phyloP scores from a whole-genome alignment of 2,329 filamentous ascomycete genomes.

The Exophiala oligosperma region DNA sequence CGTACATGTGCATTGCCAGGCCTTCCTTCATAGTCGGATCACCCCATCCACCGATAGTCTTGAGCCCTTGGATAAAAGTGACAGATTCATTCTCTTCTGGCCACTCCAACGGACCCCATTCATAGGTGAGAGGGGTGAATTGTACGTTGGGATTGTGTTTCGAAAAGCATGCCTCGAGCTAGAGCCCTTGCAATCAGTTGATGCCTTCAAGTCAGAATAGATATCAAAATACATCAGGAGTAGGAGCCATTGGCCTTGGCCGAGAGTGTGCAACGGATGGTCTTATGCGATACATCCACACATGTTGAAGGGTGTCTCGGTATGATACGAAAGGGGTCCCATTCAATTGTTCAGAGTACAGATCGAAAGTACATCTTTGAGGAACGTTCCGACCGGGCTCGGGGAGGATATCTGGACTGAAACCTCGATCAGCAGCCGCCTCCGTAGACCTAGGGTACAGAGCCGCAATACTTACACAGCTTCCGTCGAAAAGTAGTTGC shows the following conservation, averaged over 20 bases:
- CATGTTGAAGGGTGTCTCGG: conserved; percentile 57
- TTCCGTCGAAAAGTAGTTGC: conserved; percentile 38
- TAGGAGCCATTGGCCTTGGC: too few species aligned
- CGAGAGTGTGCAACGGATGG: conserved; percentile 53
- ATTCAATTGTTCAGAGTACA: conserved; percentile 49
- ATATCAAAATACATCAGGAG: too few species aligned
- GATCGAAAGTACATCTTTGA: conserved; percentile 37
- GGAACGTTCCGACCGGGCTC: conserved; percentile 38
- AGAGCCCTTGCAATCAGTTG: too few species aligned
- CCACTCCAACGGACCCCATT: conserved; percentile 59
- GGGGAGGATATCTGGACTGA: conserved; percentile 36
- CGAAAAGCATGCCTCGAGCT: conserved; percentile 35
- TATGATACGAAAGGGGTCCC: conserved; percentile 61
- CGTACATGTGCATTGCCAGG: conserved; percentile 57
- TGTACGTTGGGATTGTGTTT: conserved; percentile 54
- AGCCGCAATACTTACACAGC: conserved; percentile 25
- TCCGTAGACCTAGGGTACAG: too few species aligned
- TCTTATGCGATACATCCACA: conserved; percentile 50
- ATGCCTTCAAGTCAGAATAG: too few species aligned
- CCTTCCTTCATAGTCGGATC: conserved; percentile 58
- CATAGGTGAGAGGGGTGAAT: conserved; percentile 56
- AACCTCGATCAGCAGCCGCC: too few species aligned
- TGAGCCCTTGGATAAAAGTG: conserved; percentile 57
- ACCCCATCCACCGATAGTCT: conserved; percentile 58
- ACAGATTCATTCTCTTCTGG: conserved; percentile 47